Conservation (phyloP, 495 filamentous ascomycete genomes). For the Coniosporium apollinis region DNA sequence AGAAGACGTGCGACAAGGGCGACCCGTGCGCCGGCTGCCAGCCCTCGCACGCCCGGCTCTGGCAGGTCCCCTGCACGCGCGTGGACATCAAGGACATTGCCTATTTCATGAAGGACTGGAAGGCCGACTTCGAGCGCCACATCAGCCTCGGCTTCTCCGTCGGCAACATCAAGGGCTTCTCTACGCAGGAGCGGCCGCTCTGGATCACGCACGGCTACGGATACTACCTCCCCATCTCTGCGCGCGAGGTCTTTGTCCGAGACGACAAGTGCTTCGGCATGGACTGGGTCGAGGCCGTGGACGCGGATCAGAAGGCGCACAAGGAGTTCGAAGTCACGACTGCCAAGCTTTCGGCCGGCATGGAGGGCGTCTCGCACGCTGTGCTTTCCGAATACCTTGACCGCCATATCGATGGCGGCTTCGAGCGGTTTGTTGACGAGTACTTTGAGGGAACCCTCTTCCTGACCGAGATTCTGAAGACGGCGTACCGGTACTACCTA, state of each 20-base stretch:
- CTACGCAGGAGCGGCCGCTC: slow-evolving; percentile 47
- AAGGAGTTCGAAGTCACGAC: slow-evolving; percentile 70
- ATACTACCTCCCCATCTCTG: slow-evolving; percentile 70
- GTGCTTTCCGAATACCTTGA: slow-evolving; percentile 78
- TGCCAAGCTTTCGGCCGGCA: slow-evolving; percentile 66
- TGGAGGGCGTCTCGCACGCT: slow-evolving; percentile 61
- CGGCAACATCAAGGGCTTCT: slow-evolving; percentile 86
- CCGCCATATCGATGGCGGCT: slow-evolving; percentile 74
- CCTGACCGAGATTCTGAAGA: slow-evolving; percentile 86
- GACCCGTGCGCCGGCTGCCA: slow-evolving; percentile 87
- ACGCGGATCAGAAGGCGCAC: slow-evolving; percentile 49
- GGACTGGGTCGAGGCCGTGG: slow-evolving; percentile 71
- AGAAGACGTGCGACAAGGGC: slow-evolving; percentile 94
- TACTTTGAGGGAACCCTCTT: slow-evolving; percentile 90
- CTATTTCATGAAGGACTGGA: slow-evolving; percentile 98
- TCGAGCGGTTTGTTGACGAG: slow-evolving; percentile 81
- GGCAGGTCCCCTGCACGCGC: slow-evolving; percentile 89
- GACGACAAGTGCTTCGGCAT: slow-evolving; percentile 84
- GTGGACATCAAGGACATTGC: slow-evolving; percentile 95
- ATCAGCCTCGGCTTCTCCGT: slow-evolving; percentile 71
- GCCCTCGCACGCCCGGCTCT: slow-evolving; percentile 78
- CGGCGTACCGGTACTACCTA: slow-evolving; percentile 73
- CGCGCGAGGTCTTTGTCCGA: slow-evolving; percentile 75
- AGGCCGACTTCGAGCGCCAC: slow-evolving; percentile 83
- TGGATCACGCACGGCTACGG: slow-evolving; percentile 63